Conservation (phyloP, 2,329 filamentous ascomycete genomes). For the Botrytis galanthina region DNA sequence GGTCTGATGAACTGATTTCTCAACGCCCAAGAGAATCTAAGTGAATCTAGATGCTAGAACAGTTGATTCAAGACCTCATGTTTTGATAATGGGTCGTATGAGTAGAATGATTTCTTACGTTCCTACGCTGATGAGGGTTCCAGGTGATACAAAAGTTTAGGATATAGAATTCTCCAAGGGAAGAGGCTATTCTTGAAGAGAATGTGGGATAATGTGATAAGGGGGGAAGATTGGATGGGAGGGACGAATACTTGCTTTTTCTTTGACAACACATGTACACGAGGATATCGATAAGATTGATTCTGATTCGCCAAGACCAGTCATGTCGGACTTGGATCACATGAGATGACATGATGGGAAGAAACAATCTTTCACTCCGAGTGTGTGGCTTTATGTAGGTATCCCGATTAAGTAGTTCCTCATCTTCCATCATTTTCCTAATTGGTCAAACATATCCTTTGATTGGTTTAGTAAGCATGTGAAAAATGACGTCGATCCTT, state of each 20-base stretch:
- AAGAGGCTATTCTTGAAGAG: not conserved
- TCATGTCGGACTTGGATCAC: not conserved
- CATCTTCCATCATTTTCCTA: not conserved
- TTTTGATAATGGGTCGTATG: not conserved
- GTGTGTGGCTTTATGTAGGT: not conserved
- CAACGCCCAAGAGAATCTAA: not conserved
- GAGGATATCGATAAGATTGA: not conserved
- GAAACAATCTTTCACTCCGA: not conserved
- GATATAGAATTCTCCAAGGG: not conserved
- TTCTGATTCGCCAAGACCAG: not conserved
- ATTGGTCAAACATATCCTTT: not conserved
- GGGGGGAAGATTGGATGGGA: too few relatives aligned
- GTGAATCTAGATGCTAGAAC: not conserved
- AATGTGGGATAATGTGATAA: not conserved
- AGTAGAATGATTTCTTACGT: not conserved
- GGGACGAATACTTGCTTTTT: not conserved
- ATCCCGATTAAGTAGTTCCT: not conserved
- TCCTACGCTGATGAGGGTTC: not conserved
- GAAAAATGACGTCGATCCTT: constrained; percentile 10
- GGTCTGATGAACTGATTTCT: constrained; percentile 2
- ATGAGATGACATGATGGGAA: not conserved
- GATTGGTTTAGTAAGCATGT: not conserved
- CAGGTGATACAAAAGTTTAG: not conserved
- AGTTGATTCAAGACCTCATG: not conserved
- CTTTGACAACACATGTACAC: not conserved